Percentiles rank a stretch among this genome's conserved stretches.
phyloP scores from a whole-genome alignment of 495 filamentous ascomycete genomes.

The Neurospora tetraspora region DNA sequence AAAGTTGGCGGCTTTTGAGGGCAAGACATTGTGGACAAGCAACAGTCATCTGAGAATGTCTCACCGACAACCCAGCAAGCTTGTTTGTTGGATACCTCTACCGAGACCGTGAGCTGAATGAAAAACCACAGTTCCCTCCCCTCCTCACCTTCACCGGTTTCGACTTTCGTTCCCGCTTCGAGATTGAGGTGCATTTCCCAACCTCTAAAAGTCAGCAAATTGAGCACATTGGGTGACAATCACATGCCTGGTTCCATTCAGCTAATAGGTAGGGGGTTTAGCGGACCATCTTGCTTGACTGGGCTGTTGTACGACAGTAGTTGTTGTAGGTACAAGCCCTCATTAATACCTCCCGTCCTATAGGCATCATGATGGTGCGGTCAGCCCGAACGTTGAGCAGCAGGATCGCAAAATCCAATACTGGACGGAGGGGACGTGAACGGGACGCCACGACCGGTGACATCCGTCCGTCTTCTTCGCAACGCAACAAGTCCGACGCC shows the following conservation, averaged over 20 bases:
- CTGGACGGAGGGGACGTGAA: neutral
- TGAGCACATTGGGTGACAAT: neutral
- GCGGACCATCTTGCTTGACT: neutral
- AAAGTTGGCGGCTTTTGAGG: neutral
- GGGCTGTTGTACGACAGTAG: neutral
- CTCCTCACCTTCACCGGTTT: neutral
- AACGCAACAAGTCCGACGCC: neutral
- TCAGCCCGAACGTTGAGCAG: neutral
- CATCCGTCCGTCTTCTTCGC: neutral
- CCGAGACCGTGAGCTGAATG: neutral
- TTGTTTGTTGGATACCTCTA: neutral
- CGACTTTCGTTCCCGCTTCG: neutral
- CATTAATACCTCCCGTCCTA: neutral
- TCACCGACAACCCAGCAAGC: neutral
- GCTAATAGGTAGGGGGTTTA: neutral
- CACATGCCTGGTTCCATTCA: neutral
- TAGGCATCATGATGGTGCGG: neutral
- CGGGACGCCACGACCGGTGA: neutral
- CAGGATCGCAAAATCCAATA: neutral
- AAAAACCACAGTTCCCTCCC: neutral
- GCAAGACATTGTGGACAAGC: neutral
- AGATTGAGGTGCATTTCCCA: neutral
- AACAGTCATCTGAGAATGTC: neutral
- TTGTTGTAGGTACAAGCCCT: neutral
- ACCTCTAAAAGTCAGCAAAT: neutral